A percentile compares a stretch with the other conserved stretches of the same genome.
Conservation (phyloP, 2,329 filamentous ascomycete species). For the Coleophoma cylindrospora region DNA sequence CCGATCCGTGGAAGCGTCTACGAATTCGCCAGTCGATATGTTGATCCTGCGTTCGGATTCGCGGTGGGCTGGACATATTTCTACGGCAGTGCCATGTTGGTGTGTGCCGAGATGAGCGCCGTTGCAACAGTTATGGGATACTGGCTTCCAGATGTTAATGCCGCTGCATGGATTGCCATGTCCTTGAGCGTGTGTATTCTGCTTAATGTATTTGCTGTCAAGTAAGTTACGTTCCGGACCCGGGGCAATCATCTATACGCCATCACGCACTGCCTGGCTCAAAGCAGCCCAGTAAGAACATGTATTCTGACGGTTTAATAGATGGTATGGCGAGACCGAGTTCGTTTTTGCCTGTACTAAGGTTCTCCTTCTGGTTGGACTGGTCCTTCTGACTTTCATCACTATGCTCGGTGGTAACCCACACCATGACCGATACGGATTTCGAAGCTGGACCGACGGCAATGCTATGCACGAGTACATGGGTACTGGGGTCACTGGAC, state of each 20-base stretch:
- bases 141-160: constrained; percentile 50
- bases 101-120: constrained; percentile 57
- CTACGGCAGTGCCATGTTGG: constrained; percentile 27
- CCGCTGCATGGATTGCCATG: constrained; percentile 29
- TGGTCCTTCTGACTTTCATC: constrained; percentile 50
- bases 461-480: constrained; percentile 59
- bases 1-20: constrained; percentile 45
- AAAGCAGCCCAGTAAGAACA: no score
- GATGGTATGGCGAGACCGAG: constrained; percentile 52
- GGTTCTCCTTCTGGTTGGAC: constrained; percentile 51
- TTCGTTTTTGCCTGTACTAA: constrained; percentile 59
- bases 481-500: constrained; percentile 46
- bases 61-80: constrained; percentile 37
- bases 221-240: constrained; percentile 45
- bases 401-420: constrained; percentile 54
- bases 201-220: constrained; percentile 8
- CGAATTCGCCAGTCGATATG: constrained; percentile 40
- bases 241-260: constrained; percentile 36
- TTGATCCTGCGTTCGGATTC: constrained; percentile 44
- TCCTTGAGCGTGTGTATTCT: constrained; percentile 5
- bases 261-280: no score
- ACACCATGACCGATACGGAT: constrained; percentile 42
- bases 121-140: constrained; percentile 58
- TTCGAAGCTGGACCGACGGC: constrained; percentile 57
- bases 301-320: background rate